A percentile compares a stretch with the other conserved stretches of the same genome.
These are phyloP conservation scores for Diplodia sapinea DNA, from an alignment of 2,329 filamentous ascomycete species.

Conservation along the genomic window DNA sequence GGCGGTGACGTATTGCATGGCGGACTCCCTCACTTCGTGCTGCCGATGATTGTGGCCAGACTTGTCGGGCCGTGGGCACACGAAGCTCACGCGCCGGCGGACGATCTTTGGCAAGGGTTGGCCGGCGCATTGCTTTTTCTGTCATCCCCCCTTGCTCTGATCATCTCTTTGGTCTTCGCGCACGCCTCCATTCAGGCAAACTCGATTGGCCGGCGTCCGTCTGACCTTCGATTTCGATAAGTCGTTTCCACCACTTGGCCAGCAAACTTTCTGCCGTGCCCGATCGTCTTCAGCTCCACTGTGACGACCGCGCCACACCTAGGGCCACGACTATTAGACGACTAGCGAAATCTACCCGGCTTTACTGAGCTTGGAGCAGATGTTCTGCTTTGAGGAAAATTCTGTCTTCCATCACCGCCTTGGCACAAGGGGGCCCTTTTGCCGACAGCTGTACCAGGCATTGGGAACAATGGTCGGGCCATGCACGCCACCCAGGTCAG, in stretches of 20 bases:
- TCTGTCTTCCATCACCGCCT: neutral
- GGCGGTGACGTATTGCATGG: slow-evolving; percentile 12
- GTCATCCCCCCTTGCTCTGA: slow-evolving; percentile 16
- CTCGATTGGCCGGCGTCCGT: slow-evolving; percentile 8
- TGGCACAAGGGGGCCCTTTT: neutral
- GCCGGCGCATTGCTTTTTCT: slow-evolving; percentile 20
- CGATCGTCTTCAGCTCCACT: neutral
- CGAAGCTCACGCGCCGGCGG: slow-evolving; percentile 12
- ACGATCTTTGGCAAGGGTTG: slow-evolving; percentile 15
- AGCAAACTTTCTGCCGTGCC: neutral
- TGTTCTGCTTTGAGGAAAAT: neutral
- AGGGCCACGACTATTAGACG: slow-evolving; percentile 1
- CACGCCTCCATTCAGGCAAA: slow-evolving; percentile 4
- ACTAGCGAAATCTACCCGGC: slow-evolving; percentile 6
- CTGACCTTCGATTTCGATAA: slow-evolving; percentile 2
- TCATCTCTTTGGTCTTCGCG: slow-evolving; percentile 14
- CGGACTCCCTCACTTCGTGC: slow-evolving; percentile 15
- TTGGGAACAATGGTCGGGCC: neutral
- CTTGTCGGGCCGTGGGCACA: slow-evolving; percentile 10
- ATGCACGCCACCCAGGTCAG: neutral
- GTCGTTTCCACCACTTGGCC: neutral
- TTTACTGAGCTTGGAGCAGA: neutral
- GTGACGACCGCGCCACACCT: neutral
- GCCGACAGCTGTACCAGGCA: neutral
- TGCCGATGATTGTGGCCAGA: slow-evolving; percentile 13